Percentiles rank a stretch among this genome's conserved stretches.
These are phyloP conservation scores for Dactylellina haptotyla DNA, from an alignment of 2,329 filamentous ascomycete species.

Conservation along the genomic window DNA sequence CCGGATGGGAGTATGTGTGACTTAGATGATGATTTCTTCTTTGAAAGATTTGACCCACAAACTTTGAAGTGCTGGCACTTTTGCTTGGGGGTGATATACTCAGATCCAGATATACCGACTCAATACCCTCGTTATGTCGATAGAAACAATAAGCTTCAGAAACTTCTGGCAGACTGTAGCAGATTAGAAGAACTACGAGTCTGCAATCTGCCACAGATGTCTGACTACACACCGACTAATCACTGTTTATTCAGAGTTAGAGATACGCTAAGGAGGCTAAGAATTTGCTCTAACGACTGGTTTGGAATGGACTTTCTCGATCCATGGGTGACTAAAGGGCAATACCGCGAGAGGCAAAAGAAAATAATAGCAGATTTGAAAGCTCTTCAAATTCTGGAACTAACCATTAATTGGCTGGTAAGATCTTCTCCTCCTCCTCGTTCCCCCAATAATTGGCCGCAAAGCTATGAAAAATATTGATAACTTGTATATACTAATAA, in stretches of 20 bases:
- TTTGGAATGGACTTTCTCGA: constrained; percentile 19
- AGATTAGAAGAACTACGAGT: constrained; percentile 19
- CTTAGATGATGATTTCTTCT: constrained; percentile 34
- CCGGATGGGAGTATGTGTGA: not conserved
- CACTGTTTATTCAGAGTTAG: constrained; percentile 35
- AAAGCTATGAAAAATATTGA: too few relatives aligned
- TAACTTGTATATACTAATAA: too few relatives aligned
- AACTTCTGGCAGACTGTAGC: constrained; percentile 6
- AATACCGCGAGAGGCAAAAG: constrained; percentile 14
- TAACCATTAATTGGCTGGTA: constrained; percentile 35
- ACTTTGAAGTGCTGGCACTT: constrained; percentile 9
- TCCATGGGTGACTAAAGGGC: not conserved
- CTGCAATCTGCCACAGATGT: constrained; percentile 35
- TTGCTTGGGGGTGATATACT: constrained; percentile 35
- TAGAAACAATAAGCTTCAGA: constrained; percentile 17
- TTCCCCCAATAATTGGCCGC: too few relatives aligned
- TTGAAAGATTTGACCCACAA: constrained; percentile 1
- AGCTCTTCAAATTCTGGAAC: constrained; percentile 21
- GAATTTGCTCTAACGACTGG: constrained; percentile 39
- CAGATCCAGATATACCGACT: not conserved
- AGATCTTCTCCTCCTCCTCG: too few relatives aligned
- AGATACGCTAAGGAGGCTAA: constrained; percentile 25
- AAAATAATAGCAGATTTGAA: constrained; percentile 26
- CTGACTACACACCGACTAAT: constrained; percentile 6
- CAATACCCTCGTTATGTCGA: constrained; percentile 7